Conservation (phyloP, 2,329 filamentous ascomycete genomes). For the Hypoxylon sp. region DNA sequence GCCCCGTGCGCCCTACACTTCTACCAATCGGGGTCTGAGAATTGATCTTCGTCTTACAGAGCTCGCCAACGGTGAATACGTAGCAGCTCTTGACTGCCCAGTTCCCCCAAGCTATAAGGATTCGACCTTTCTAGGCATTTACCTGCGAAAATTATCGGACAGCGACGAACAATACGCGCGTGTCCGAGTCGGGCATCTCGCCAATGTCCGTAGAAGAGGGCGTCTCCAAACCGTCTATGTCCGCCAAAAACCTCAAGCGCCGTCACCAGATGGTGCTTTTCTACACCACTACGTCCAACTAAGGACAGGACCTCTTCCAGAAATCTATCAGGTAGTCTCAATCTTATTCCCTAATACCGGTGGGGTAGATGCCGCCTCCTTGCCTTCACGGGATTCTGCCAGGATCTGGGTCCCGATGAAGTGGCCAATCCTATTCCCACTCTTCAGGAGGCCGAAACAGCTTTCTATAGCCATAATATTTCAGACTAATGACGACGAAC, state of each 20-base stretch:
- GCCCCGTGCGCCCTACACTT: slow-evolving; percentile 47
- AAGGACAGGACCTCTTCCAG: background rate
- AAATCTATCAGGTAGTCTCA: background rate
- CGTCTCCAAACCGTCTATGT: slow-evolving; percentile 50
- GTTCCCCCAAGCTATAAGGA: slow-evolving; percentile 52
- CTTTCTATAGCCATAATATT: slow-evolving; percentile 13
- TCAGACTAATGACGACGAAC: slow-evolving; percentile 1
- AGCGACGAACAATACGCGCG: slow-evolving; percentile 50
- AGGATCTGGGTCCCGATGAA: slow-evolving; percentile 14
- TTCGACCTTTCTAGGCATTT: slow-evolving; percentile 52
- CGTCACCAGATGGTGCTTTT: slow-evolving; percentile 41
- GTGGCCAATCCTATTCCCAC: slow-evolving; percentile 22
- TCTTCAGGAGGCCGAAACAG: slow-evolving; percentile 9
- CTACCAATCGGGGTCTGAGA: slow-evolving; percentile 51
- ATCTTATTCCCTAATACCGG: background rate
- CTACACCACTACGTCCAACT: slow-evolving; percentile 37
- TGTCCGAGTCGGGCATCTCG: slow-evolving; percentile 44
- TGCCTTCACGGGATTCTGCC: background rate
- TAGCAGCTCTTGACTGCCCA: slow-evolving; percentile 55
- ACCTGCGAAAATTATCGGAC: slow-evolving; percentile 51
- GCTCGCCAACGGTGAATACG: slow-evolving; percentile 42
- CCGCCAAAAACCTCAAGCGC: slow-evolving; percentile 47
- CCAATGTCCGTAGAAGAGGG: slow-evolving; percentile 44
- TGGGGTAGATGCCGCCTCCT: background rate
- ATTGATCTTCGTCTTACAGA: slow-evolving; percentile 48